Conservation (phyloP, 2,329 filamentous ascomycete genomes). For the Periconia macrospinosa region DNA sequence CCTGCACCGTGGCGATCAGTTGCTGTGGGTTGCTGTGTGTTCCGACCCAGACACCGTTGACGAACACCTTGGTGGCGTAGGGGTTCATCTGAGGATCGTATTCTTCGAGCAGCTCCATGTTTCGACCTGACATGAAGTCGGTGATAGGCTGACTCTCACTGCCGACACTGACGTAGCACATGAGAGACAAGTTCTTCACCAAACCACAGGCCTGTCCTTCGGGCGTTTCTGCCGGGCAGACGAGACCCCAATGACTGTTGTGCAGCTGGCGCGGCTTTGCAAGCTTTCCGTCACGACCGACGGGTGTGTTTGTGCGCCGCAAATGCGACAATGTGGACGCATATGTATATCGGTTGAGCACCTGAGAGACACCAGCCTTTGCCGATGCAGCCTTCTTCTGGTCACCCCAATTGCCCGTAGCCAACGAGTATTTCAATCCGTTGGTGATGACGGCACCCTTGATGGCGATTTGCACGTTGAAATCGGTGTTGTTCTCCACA, state of each 20-base stretch:
- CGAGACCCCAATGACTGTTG: conserved; percentile 97
- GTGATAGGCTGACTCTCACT: conserved; percentile 87
- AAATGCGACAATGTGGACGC: conserved; percentile 95
- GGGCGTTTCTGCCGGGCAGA: conserved; percentile 95
- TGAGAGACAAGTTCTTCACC: conserved; percentile 95
- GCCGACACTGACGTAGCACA: conserved; percentile 98
- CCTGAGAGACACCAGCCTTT: conserved; percentile 96
- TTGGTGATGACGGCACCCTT: conserved; percentile 91
- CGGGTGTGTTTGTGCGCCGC: conserved; percentile 94
- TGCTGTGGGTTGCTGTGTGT: conserved; percentile 87
- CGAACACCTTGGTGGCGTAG: conserved; percentile 94
- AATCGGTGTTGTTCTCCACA: conserved; percentile 84
- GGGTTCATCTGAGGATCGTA: conserved; percentile 71
- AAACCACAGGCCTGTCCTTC: conserved; percentile 98
- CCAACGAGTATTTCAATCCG: conserved; percentile 93
- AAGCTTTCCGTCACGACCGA: conserved; percentile 96
- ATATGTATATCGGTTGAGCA: conserved; percentile 97
- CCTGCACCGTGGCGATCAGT: conserved; percentile 76
- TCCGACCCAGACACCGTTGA: conserved; percentile 98
- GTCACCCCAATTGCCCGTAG: conserved; percentile 98
- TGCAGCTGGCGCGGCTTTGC: conserved; percentile 97
- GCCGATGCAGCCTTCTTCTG: conserved; percentile 97
- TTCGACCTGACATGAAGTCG: conserved; percentile 92
- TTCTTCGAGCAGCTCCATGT: conserved; percentile 96
- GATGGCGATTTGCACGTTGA: conserved; percentile 87